A percentile compares a stretch with the other conserved stretches of the same genome.
phyloP scores from a whole-genome alignment of 345 rosid species.

The Xanthoceras sorbifolium region DNA sequence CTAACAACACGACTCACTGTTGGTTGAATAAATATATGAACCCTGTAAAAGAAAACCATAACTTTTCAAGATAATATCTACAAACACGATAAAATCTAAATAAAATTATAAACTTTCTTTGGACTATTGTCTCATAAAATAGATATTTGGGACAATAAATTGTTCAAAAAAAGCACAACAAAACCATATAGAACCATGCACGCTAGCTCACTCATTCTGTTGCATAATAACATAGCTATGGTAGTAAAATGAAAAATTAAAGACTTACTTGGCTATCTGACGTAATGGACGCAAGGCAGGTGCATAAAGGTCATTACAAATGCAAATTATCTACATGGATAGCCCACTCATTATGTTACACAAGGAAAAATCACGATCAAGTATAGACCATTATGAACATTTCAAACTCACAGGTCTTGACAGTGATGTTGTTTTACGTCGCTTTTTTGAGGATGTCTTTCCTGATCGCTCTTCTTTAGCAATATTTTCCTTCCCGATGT shows the following conservation, averaged over 20 bases:
- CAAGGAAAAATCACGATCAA: slow-evolving; percentile 8
- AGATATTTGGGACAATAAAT: not conserved
- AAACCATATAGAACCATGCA: not conserved
- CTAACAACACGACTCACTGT: slow-evolving; percentile 82
- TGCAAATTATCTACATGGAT: slow-evolving; percentile 63
- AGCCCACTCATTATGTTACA: not conserved
- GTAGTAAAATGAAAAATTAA: not conserved
- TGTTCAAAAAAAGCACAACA: slow-evolving; percentile 6
- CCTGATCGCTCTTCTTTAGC: slow-evolving; percentile 49
- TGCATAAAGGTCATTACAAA: slow-evolving; percentile 91
- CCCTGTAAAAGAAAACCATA: slow-evolving; percentile 53
- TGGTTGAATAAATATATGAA: slow-evolving; percentile 90
- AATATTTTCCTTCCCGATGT: slow-evolving; percentile 59
- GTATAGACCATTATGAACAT: slow-evolving; percentile 23
- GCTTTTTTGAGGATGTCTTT: slow-evolving; percentile 58
- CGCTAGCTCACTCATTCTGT: not conserved
- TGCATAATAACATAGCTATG: not conserved
- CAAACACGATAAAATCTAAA: slow-evolving; percentile 8
- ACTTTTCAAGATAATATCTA: slow-evolving; percentile 4
- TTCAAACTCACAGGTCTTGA: slow-evolving; percentile 77
- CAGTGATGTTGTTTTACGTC: slow-evolving; percentile 55
- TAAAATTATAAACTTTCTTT: not conserved
- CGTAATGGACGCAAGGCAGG: slow-evolving; percentile 92
- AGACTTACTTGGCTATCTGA: slow-evolving; percentile 87
- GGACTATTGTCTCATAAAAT: not conserved